Evolutionary conservation across 164 flowering plant genomes (phyloP).

Genomic region (Umbilicus rupestris): DNA sequence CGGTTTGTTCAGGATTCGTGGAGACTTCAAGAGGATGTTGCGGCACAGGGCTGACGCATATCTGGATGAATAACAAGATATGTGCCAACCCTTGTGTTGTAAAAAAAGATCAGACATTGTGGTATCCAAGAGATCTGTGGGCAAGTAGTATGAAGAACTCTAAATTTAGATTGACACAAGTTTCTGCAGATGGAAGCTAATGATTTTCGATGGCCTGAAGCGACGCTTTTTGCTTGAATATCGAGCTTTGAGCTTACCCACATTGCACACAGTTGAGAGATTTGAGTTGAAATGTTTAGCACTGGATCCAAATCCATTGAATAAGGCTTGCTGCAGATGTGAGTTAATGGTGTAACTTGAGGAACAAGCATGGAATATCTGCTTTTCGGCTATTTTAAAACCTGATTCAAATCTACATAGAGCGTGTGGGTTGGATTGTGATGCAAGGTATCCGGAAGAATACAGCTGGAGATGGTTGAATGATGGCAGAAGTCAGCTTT

Average conservation of each 20-base stretch:
- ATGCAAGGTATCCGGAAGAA: not conserved
- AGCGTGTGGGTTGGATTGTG: not conserved
- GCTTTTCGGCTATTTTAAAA: not conserved
- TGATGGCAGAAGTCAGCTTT: not conserved
- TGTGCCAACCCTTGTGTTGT: no score
- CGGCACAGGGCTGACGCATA: slow-evolving; percentile 50
- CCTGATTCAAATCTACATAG: not conserved
- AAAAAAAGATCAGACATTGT: not conserved
- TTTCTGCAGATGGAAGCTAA: not conserved
- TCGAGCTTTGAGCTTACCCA: not conserved
- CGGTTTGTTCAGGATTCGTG: slow-evolving; percentile 28
- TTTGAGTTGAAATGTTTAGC: not conserved
- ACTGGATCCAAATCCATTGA: not conserved
- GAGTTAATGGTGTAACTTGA: not conserved
- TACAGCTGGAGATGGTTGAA: not conserved
- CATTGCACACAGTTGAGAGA: not conserved
- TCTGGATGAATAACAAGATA: no score
- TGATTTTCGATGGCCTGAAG: not conserved
- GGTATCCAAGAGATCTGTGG: not conserved
- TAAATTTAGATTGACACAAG: not conserved
- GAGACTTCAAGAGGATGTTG: slow-evolving; percentile 61
- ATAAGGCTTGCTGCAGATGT: not conserved
- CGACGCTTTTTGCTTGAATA: not conserved
- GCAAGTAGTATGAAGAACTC: not conserved
- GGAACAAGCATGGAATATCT: not conserved